A percentile compares a stretch with the other conserved stretches of the same genome.
Evolutionary conservation across 169 alveolate genomes (phyloP).

Genomic region (Babesia bigemina): DNA sequence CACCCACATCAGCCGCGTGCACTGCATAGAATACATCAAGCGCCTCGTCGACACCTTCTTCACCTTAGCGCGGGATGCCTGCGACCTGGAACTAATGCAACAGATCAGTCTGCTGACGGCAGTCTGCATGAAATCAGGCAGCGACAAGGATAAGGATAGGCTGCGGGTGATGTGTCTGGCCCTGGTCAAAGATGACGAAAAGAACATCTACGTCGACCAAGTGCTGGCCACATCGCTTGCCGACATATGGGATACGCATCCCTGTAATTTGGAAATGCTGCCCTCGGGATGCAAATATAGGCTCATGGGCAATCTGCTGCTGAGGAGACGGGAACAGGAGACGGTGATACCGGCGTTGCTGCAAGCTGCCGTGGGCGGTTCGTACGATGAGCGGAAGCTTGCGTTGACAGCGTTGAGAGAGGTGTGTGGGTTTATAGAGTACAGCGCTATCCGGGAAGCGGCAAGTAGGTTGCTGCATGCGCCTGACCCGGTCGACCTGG

Average conservation of each 20-base stretch:
- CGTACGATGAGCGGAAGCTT: background rate
- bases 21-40: constrained; percentile 7
- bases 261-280: background rate
- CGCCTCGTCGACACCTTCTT: background rate
- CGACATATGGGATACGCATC: constrained; percentile 15
- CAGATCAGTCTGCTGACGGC: no score
- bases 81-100: no score
- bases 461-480: background rate
- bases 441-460: no score
- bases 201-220: constrained; percentile 33
- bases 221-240: constrained; percentile 14
- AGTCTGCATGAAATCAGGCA: no score
- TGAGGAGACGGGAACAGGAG: background rate
- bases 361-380: background rate
- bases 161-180: background rate
- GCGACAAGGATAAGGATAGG: background rate
- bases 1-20: background rate
- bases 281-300: background rate
- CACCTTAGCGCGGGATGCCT: background rate
- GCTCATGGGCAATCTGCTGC: constrained; percentile 19
- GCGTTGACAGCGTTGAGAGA: constrained; percentile 12
- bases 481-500: constrained; percentile 3
- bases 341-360: background rate
- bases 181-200: background rate
- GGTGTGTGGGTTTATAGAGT: background rate